Evolutionary conservation across 768 basidiomycete species (phyloP).

Genomic region (Naematelia encephala): DNA sequence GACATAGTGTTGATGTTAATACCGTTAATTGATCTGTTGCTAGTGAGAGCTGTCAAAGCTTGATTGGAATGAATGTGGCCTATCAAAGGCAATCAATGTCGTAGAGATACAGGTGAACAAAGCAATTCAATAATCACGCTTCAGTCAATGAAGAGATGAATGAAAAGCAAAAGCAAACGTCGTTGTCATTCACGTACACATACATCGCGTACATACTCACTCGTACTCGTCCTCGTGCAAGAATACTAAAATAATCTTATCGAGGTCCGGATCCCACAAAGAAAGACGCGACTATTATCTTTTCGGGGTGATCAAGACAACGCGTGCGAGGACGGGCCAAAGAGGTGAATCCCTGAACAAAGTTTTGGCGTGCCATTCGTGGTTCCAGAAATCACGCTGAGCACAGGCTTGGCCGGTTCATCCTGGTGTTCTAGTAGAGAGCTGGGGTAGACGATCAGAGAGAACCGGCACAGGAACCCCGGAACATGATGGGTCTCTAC

Average conservation of each 20-base stretch:
- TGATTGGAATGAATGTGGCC: background rate
- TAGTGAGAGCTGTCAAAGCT: background rate
- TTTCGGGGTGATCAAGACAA: background rate
- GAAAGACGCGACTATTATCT: background rate
- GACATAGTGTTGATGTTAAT: slow-evolving; percentile 2
- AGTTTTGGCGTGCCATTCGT: no score
- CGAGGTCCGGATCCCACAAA: background rate
- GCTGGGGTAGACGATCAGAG: background rate
- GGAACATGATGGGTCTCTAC: no score
- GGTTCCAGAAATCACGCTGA: no score
- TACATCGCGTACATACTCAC: background rate
- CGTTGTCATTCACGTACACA: background rate
- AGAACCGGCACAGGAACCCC: background rate
- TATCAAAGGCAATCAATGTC: background rate
- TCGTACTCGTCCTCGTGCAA: no score
- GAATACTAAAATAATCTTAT: no score
- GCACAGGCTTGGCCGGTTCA: no score
- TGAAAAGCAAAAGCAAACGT: no score
- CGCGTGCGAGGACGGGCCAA: no score
- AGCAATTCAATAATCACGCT: background rate
- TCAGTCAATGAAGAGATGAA: background rate
- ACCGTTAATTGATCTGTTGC: background rate
- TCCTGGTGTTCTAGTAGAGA: background rate
- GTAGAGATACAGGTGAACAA: background rate
- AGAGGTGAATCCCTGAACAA: background rate